Conservation (phyloP, 1,139 yeast genomes). For the Blastobotrys arbuscula region DNA sequence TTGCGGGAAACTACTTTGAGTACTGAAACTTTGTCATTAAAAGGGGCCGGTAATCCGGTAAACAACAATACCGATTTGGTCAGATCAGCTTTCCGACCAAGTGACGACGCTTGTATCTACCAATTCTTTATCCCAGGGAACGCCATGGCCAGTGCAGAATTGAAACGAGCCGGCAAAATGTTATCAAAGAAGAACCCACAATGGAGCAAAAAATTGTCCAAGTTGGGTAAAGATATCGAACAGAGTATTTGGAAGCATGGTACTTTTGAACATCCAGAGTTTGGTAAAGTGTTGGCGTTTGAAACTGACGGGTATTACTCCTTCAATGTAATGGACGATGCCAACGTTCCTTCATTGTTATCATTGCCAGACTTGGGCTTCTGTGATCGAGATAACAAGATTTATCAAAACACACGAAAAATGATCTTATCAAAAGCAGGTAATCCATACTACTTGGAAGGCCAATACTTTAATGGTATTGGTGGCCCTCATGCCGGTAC, state of each 20-base stretch:
- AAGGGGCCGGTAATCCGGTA: constrained; percentile 79
- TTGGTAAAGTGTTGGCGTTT: constrained; percentile 74
- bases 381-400: constrained; percentile 42
- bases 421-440: constrained; percentile 67
- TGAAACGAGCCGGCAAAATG: constrained; percentile 33
- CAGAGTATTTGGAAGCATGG: constrained; percentile 58
- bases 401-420: constrained; percentile 69
- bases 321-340: constrained; percentile 72
- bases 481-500: constrained; percentile 93
- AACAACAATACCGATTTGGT: constrained; percentile 59
- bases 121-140: constrained; percentile 83
- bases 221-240: constrained; percentile 42
- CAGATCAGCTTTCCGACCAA: constrained; percentile 79
- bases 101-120: constrained; percentile 75
- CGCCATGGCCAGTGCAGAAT: constrained; percentile 63
- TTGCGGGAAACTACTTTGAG: constrained; percentile 67
- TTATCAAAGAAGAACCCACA: constrained; percentile 17
- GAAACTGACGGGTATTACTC: constrained; percentile 86
- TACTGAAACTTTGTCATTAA: constrained; percentile 68
- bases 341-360: constrained; percentile 74
- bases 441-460: constrained; percentile 71
- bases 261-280: constrained; percentile 55
- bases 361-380: constrained; percentile 77
- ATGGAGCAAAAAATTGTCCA: constrained; percentile 29
- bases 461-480: constrained; percentile 61